Evolutionary conservation across 768 basidiomycete species (phyloP).

Genomic region (Panus rudis): DNA sequence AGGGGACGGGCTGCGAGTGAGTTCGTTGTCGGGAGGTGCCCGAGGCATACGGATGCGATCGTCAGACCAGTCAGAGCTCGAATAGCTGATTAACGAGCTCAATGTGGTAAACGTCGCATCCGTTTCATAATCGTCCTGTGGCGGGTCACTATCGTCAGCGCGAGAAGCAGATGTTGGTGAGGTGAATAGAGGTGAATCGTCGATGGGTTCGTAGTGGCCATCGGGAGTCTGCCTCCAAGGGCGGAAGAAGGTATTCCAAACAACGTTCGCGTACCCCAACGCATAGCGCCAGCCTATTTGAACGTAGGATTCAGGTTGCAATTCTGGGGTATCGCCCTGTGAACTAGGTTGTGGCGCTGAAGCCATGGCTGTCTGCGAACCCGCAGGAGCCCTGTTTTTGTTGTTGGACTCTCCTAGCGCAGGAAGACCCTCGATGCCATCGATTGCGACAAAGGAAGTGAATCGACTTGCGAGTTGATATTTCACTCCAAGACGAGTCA

Average conservation of each 20-base stretch:
- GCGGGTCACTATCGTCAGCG: background rate
- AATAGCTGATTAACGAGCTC: slow-evolving; percentile 6
- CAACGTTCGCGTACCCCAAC: background rate
- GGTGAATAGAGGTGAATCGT: too few species aligned
- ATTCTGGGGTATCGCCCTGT: too few species aligned
- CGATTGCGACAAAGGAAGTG: slow-evolving; percentile 51
- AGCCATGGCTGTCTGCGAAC: too few species aligned
- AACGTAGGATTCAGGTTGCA: background rate
- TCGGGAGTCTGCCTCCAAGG: background rate
- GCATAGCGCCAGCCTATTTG: too few species aligned
- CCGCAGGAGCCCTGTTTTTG: background rate
- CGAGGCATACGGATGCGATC: background rate
- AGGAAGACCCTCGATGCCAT: slow-evolving; percentile 16
- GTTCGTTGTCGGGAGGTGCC: background rate
- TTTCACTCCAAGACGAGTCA: slow-evolving; percentile 40
- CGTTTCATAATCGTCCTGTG: slow-evolving; percentile 3
- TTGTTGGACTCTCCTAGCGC: background rate
- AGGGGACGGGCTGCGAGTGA: slow-evolving; percentile 9
- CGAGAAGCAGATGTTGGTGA: background rate
- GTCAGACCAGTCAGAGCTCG: slow-evolving; percentile 8
- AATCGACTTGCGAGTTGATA: slow-evolving; percentile 47
- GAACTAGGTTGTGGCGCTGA: too few species aligned
- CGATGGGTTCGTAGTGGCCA: too few species aligned
- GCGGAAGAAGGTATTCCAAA: too few species aligned
- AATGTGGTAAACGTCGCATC: slow-evolving; percentile 11